phyloP scores from a whole-genome alignment of 768 basidiomycete species.

The Lactifluus echinatus region DNA sequence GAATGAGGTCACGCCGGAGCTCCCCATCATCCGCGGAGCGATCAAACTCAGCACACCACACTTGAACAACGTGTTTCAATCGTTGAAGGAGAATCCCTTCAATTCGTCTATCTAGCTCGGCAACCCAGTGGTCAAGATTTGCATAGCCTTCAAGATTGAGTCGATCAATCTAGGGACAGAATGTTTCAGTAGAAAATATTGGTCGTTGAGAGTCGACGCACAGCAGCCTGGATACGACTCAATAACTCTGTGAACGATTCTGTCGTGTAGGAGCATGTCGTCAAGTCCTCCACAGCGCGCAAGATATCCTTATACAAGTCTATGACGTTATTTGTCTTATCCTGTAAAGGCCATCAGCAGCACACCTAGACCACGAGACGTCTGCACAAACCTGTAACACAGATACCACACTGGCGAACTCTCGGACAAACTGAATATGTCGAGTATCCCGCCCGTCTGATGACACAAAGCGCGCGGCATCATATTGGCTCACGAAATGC shows the following conservation, averaged over 20 bases:
- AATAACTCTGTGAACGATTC: conserved; percentile 79
- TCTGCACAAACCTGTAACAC: conserved; percentile 59
- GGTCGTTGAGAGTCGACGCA: conserved; percentile 31
- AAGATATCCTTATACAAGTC: conserved; percentile 84
- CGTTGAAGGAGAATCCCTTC: conserved; percentile 72
- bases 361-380: not conserved
- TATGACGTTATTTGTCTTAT: conserved; percentile 91
- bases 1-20: conserved; percentile 42
- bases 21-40: conserved; percentile 58
- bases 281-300: conserved; percentile 77
- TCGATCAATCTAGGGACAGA: conserved; percentile 65
- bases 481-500: conserved; percentile 91
- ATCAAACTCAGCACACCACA: conserved; percentile 87
- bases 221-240: conserved; percentile 74
- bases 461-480: conserved; percentile 66
- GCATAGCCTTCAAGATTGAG: conserved; percentile 93
- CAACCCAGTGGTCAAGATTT: conserved; percentile 55
- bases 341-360: conserved; percentile 35
- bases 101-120: conserved; percentile 58
- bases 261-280: conserved; percentile 74
- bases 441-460: conserved; percentile 78
- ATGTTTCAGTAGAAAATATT: not conserved
- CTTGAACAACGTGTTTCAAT: conserved; percentile 65
- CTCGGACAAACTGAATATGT: conserved; percentile 89
- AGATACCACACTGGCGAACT: conserved; percentile 90